Evolutionary conservation across 352 stramenopile species (phyloP), one percentile per base, ranked within the genome.

Genomic region (Globisporangium apiculatum): DNA sequence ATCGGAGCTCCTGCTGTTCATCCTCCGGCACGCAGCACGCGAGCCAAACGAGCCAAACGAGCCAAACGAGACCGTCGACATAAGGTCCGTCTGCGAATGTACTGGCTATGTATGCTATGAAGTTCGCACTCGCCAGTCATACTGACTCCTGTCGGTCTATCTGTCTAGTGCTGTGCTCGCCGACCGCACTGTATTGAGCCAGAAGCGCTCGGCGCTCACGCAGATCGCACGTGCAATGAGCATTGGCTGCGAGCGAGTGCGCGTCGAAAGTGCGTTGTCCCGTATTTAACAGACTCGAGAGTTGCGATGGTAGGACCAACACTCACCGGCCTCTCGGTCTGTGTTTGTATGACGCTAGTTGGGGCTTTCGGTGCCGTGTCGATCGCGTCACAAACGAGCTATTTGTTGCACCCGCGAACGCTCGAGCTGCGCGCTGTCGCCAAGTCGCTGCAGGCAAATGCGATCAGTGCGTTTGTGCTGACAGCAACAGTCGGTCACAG

Each of bases 161-260:
- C 24, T 31, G 24, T 31, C 24, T 59, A 82, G 75, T 50, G 49
- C 51, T 2, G 53, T 75, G 17, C 43, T 84, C 18, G 57, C 60
- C 12, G 65, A 76, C 49, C 53, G 54, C 1, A 35, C 71, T 4
- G 53, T 65, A 12, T 31, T 58, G 48, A 54, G 55, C 9, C 55
- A 63, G 60, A 62, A 69, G 17, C 59, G 54, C 7, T 40, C 68
- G 31, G 52, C 64, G 5, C 53, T 81, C 50, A 31, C 68, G 47
- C 36, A 45, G 14, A 80, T 84, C 58, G 70, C 72, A 46, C 61
- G 58, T n/a, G 59, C 58, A 31, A 49, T 80, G 54, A 80, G 72
- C 35, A 40, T 55, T 1, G 46, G 36, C 5, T 72, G 63, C 37
- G 66, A 68, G n/a, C 55, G 48, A 12, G 37, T 80, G n/a, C 58